Evolutionary conservation across 495 filamentous ascomycete genomes (phyloP).

Genomic region (Xylaria castorea): DNA sequence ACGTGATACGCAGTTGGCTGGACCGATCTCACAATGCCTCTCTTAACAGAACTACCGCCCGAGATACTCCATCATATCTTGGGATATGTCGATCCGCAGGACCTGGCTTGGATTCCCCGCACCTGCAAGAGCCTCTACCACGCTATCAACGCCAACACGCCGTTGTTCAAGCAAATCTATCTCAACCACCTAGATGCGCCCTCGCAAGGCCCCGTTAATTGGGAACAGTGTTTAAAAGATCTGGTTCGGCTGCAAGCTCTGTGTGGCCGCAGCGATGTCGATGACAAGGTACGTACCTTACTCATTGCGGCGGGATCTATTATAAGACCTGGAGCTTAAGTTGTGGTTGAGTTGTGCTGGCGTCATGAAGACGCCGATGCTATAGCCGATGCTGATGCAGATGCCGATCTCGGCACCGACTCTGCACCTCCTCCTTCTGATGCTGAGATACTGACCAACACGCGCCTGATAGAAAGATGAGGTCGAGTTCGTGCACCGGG

Average conservation of each 20-base stretch:
- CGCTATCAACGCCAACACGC: conserved; percentile 56
- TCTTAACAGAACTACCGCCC: conserved; percentile 54
- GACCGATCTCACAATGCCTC: conserved; percentile 11
- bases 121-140: conserved; percentile 56
- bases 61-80: conserved; percentile 66
- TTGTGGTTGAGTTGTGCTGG: background rate
- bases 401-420: background rate
- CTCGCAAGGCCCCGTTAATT: conserved; percentile 46
- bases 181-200: conserved; percentile 50
- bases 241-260: conserved; percentile 55
- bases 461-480: conserved; percentile 35
- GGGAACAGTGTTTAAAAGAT: conserved; percentile 58
- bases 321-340: background rate
- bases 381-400: background rate
- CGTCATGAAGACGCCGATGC: background rate
- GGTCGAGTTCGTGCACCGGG: conserved; percentile 48
- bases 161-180: conserved; percentile 62
- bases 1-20: background rate
- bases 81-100: conserved; percentile 57
- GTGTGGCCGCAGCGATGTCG: conserved; percentile 35
- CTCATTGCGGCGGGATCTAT: background rate
- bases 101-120: conserved; percentile 53
- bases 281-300: conserved; percentile 39
- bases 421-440: background rate
- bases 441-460: conserved; percentile 31